These are phyloP conservation scores for Phylloporus arenicola DNA, from an alignment of 768 basidiomycete genomes.

Conservation along the genomic window DNA sequence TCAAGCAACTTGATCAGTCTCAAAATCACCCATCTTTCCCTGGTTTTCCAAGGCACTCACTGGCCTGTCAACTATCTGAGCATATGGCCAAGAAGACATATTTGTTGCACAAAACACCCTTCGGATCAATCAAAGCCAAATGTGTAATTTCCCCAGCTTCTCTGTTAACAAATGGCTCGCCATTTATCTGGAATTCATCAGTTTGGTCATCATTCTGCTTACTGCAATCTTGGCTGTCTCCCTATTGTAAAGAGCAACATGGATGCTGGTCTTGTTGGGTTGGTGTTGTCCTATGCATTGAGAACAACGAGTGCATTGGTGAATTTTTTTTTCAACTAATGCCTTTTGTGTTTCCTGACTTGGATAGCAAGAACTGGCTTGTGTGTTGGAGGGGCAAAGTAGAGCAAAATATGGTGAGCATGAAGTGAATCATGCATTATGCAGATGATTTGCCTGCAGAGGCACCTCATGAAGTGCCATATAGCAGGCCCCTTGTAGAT, in stretches of 20 bases:
- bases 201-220: conserved; percentile 71
- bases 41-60: too few species aligned
- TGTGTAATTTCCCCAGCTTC: conserved; percentile 68
- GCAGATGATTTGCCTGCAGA: too few species aligned
- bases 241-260: conserved; percentile 67
- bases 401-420: too few species aligned
- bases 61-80: conserved; percentile 79
- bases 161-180: conserved; percentile 82
- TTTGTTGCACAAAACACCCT: conserved; percentile 67
- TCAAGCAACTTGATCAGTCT: too few species aligned
- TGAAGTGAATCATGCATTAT: too few species aligned
- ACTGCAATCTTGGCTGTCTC: conserved; percentile 62
- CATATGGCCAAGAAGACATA: conserved; percentile 63
- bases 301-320: conserved; percentile 81
- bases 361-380: too few species aligned
- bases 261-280: conserved; percentile 82
- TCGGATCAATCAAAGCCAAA: conserved; percentile 81
- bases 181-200: conserved; percentile 78
- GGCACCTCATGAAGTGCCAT: too few species aligned
- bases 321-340: conserved; percentile 18
- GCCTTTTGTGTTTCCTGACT: not conserved
- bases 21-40: too few species aligned
- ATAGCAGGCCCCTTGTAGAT: too few species aligned
- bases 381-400: too few species aligned
- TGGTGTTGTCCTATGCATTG: conserved; percentile 80